Evolutionary conservation across 2,329 filamentous ascomycete species (phyloP).

Genomic region (Trichoderma sp.): DNA sequence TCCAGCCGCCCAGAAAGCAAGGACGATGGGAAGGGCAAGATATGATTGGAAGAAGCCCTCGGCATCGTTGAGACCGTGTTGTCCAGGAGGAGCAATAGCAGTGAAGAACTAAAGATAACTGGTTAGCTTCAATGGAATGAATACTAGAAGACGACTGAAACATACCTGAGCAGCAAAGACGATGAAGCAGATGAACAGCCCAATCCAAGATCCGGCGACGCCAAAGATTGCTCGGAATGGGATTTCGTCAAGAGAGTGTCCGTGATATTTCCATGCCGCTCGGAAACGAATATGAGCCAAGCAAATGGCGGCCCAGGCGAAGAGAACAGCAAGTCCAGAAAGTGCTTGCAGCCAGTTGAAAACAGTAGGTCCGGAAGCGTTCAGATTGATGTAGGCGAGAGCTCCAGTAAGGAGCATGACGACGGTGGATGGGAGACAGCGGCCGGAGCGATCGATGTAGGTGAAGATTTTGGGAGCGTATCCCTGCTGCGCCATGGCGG

Average conservation of each 20-base stretch:
- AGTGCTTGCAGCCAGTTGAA: slow-evolving; percentile 69
- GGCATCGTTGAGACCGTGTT: slow-evolving; percentile 42
- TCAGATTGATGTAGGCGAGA: slow-evolving; percentile 53
- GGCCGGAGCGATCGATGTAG: slow-evolving; percentile 58
- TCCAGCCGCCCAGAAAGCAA: slow-evolving; percentile 58
- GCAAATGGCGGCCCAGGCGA: slow-evolving; percentile 69
- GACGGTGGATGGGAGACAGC: slow-evolving; percentile 53
- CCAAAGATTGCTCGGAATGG: slow-evolving; percentile 65
- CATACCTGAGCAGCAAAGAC: slow-evolving; percentile 56
- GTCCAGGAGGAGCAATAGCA: slow-evolving; percentile 47
- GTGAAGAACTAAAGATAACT: slow-evolving; percentile 49
- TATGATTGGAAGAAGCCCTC: slow-evolving; percentile 59
- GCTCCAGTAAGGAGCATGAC: slow-evolving; percentile 52
- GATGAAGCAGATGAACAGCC: slow-evolving; percentile 59
- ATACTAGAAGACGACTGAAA: slow-evolving; percentile 24
- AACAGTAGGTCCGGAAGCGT: slow-evolving; percentile 52
- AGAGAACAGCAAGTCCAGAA: slow-evolving; percentile 65
- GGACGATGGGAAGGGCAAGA: slow-evolving; percentile 57
- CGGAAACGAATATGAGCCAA: slow-evolving; percentile 71
- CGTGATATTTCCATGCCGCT: slow-evolving; percentile 59
- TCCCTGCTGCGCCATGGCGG: slow-evolving; percentile 60
- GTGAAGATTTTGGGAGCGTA: slow-evolving; percentile 58
- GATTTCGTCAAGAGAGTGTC: slow-evolving; percentile 65
- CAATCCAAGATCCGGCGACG: slow-evolving; percentile 64
- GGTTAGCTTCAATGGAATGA: neutral